phyloP scores from a whole-genome alignment of 495 filamentous ascomycete genomes.

The Aspergillus funiculosus region DNA sequence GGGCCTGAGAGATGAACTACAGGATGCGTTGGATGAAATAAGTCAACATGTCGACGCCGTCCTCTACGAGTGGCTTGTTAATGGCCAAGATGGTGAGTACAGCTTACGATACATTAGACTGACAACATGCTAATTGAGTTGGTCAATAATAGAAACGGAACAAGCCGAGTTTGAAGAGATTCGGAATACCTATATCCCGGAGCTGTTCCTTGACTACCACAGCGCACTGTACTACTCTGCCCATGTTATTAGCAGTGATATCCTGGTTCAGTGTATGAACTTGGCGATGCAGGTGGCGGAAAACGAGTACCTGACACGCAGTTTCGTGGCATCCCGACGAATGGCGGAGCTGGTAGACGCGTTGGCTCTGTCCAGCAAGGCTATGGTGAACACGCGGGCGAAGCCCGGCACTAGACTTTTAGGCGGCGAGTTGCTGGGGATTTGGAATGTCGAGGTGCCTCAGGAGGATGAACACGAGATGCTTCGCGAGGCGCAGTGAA shows the following conservation, averaged over 20 bases:
- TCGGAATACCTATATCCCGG: slow-evolving; percentile 70
- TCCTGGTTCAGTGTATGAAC: slow-evolving; percentile 71
- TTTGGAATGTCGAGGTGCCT: slow-evolving; percentile 41
- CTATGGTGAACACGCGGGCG: slow-evolving; percentile 55
- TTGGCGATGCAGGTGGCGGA: slow-evolving; percentile 62
- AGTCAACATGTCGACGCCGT: slow-evolving; percentile 31
- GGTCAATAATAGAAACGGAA: slow-evolving; percentile 30
- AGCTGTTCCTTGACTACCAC: slow-evolving; percentile 74
- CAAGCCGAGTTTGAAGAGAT: slow-evolving; percentile 47
- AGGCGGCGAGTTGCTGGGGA: slow-evolving; percentile 39
- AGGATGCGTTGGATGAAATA: slow-evolving; percentile 29
- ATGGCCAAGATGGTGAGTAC: slow-evolving; percentile 34
- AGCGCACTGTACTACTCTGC: slow-evolving; percentile 66
- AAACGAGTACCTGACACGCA: slow-evolving; percentile 54
- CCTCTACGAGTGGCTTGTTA: slow-evolving; percentile 38
- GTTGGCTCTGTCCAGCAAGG: slow-evolving; percentile 67
- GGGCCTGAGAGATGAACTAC: slow-evolving; percentile 28
- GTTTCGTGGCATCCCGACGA: slow-evolving; percentile 58
- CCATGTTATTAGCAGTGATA: slow-evolving; percentile 54
- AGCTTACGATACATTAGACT: neutral
- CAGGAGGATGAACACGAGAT: slow-evolving; percentile 28
- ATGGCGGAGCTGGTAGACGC: slow-evolving; percentile 74
- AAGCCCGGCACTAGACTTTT: slow-evolving; percentile 28
- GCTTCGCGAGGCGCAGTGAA: slow-evolving; percentile 8
- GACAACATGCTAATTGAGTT: slow-evolving; percentile 8